phyloP scores from a whole-genome alignment of 306 rosid genomes.

The Casuarina cunninghamiana region DNA sequence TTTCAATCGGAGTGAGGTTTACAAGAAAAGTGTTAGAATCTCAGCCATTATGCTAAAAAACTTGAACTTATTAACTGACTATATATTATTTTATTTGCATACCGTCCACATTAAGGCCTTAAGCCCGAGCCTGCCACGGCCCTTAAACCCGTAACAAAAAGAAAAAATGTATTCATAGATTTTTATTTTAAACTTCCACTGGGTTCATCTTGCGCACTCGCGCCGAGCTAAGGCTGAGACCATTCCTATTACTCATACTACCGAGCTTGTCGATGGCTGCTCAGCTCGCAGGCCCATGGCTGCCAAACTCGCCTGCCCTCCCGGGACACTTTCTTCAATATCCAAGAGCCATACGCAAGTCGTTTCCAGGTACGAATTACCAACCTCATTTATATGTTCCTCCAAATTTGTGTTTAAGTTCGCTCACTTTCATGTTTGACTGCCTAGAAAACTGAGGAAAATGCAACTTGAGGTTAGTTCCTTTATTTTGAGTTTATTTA shows the following conservation, averaged over 20 bases:
- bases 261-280: conserved; percentile 30
- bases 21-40: too few relatives aligned
- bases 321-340: conserved; percentile 14
- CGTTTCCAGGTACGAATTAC: conserved; percentile 45
- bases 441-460: background rate
- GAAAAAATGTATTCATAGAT: too few relatives aligned
- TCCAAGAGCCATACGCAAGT: conserved; percentile 26
- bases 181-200: too few relatives aligned
- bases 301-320: conserved; percentile 36
- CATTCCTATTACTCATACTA: background rate
- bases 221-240: background rate
- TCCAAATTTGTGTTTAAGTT: background rate
- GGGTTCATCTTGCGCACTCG: background rate
- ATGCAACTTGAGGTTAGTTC: background rate
- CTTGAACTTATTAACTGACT: too few relatives aligned
- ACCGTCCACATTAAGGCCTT: too few relatives aligned
- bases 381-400: background rate
- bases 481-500: background rate
- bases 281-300: conserved; percentile 55
- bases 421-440: background rate
- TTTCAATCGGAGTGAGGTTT: too few relatives aligned
- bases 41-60: too few relatives aligned
- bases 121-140: too few relatives aligned
- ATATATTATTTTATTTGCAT: too few relatives aligned
- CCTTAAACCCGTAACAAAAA: too few relatives aligned